phyloP scores from a whole-genome alignment of 495 filamentous ascomycete species.

The Margaritispora aquatica region DNA sequence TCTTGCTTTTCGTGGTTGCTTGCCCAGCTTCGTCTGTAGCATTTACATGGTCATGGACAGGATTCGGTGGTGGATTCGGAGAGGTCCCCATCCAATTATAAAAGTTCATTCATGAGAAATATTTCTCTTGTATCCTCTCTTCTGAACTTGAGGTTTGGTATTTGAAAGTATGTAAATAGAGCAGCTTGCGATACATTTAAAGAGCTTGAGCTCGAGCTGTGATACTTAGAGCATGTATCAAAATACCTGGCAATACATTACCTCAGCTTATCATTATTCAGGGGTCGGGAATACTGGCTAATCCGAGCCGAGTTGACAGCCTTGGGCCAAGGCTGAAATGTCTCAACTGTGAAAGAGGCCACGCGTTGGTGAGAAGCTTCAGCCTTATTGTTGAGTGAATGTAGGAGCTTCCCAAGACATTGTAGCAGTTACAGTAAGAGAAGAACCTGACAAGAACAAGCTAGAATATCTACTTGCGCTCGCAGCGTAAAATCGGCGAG shows the following conservation, averaged over 20 bases:
- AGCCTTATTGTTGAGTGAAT: too few relatives aligned
- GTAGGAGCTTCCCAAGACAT: too few relatives aligned
- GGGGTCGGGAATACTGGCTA: too few relatives aligned
- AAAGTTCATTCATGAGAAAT: neutral
- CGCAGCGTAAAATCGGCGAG: neutral
- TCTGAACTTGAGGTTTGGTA: neutral
- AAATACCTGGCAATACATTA: too few relatives aligned
- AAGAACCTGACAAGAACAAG: neutral
- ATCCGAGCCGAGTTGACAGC: conserved; percentile 9
- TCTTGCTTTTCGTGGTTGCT: conserved; percentile 9
- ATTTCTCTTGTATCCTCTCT: neutral
- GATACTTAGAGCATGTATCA: too few relatives aligned
- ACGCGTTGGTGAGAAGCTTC: conserved; percentile 3
- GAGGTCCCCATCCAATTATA: conserved; percentile 12
- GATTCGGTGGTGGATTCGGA: neutral
- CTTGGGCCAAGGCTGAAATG: neutral
- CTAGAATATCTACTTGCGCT: too few relatives aligned
- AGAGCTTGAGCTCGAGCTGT: too few relatives aligned
- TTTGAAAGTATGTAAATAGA: neutral
- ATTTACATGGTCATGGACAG: conserved; percentile 12
- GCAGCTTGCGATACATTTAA: neutral
- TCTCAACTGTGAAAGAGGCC: conserved; percentile 13
- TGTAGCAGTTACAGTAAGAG: neutral
- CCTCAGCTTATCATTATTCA: too few relatives aligned
- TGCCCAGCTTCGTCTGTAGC: neutral